These are phyloP conservation scores for Apiotrichum mycotoxinovorans DNA, from an alignment of 1,284 basidiomycete genomes.

Conservation along the genomic window DNA sequence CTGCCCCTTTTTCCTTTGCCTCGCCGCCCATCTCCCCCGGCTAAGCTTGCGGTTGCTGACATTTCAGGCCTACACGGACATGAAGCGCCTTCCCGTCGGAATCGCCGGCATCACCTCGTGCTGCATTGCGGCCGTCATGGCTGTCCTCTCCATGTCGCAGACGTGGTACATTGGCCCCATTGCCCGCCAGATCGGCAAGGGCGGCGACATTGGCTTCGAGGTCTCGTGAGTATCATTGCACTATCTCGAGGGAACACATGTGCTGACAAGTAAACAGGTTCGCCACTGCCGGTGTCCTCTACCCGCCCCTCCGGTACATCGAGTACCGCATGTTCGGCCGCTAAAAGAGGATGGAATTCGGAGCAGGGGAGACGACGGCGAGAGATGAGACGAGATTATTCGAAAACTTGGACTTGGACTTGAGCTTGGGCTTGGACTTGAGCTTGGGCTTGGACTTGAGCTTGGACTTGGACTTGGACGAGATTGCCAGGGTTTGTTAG, in stretches of 20 bases:
- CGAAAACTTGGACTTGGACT: no score
- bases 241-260: background rate
- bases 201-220: slow-evolving; percentile 62
- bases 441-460: no score
- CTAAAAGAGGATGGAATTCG: background rate
- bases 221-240: slow-evolving; percentile 28
- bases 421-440: no score
- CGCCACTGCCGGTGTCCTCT: background rate
- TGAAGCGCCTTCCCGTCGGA: slow-evolving; percentile 56
- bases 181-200: slow-evolving; percentile 52
- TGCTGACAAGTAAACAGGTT: background rate
- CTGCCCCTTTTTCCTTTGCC: no score
- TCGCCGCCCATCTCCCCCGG: no score
- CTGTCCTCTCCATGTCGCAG: slow-evolving; percentile 41
- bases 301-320: slow-evolving; percentile 1
- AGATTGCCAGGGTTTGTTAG: no score
- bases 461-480: no score
- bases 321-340: slow-evolving; percentile 3
- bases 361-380: no score
- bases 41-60: no score
- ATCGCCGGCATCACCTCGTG: slow-evolving; percentile 57
- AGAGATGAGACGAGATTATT: no score
- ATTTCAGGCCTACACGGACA: slow-evolving; percentile 54
- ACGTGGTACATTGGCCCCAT: slow-evolving; percentile 58
- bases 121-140: slow-evolving; percentile 54